Evolutionary conservation across 352 stramenopile genomes (phyloP).

Genomic region (Phytopythium kandeliae): DNA sequence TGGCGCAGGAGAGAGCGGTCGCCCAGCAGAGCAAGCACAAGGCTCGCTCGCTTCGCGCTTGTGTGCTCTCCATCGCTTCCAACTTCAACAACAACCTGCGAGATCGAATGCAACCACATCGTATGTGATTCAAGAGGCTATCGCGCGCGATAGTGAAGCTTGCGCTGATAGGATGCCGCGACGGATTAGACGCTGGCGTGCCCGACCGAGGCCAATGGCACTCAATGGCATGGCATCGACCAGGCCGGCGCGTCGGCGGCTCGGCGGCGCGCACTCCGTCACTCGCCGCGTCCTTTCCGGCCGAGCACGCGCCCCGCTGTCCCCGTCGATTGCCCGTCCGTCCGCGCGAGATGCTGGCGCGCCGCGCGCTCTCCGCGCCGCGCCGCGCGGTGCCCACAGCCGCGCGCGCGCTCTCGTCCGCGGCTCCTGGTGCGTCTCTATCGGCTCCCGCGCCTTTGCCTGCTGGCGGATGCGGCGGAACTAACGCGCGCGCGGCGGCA

Average conservation of each 20-base stretch:
- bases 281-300: conserved; percentile 1
- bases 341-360: background rate
- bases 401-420: background rate
- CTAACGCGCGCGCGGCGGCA: conserved; percentile 4
- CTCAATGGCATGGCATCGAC: background rate
- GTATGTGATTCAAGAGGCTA: background rate
- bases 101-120: too few species aligned
- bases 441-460: background rate
- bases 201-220: too few species aligned
- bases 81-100: too few species aligned
- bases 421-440: background rate
- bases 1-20: too few species aligned
- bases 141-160: too few species aligned
- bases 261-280: background rate
- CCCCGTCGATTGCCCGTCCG: background rate
- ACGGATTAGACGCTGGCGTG: background rate
- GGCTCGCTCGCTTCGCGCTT: too few species aligned
- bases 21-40: too few species aligned
- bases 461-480: background rate
- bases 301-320: too few species aligned
- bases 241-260: too few species aligned
- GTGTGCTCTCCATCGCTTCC: too few species aligned
- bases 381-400: background rate
- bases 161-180: conserved; percentile 1
- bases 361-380: background rate